Evolutionary conservation across 2,329 filamentous ascomycete species (phyloP).

Genomic region (Aspergillus pseudotamarii): DNA sequence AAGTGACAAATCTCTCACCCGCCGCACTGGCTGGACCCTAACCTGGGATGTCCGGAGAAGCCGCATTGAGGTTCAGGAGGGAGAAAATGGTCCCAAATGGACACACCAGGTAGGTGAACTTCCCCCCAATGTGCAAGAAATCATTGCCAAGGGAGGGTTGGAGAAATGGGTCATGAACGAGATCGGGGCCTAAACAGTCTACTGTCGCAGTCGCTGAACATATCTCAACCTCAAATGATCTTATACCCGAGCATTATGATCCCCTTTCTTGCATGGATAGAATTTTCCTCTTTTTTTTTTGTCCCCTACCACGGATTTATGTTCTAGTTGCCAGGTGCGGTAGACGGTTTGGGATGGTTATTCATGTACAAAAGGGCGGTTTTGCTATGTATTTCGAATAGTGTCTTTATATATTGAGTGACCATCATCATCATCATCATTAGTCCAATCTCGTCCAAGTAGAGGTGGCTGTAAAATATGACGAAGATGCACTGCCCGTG

Average conservation of each 20-base stretch:
- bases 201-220: not conserved
- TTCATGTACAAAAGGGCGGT: not conserved
- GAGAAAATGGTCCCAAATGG: slow-evolving; percentile 68
- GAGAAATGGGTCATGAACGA: slow-evolving; percentile 81
- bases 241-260: slow-evolving; percentile 8
- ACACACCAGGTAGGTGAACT: slow-evolving; percentile 80
- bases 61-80: slow-evolving; percentile 71
- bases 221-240: not conserved
- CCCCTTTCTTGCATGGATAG: not conserved
- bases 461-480: not conserved
- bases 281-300: not conserved
- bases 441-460: not conserved
- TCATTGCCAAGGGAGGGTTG: slow-evolving; percentile 75
- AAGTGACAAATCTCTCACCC: slow-evolving; percentile 26
- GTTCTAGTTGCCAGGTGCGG: not conserved
- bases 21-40: slow-evolving; percentile 62
- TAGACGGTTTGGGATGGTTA: not conserved
- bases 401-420: not conserved
- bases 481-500: not conserved
- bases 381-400: not conserved
- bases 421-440: too few species aligned
- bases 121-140: slow-evolving; percentile 83
- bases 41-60: slow-evolving; percentile 77
- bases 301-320: not conserved
- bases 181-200: slow-evolving; percentile 47